Conservation (phyloP, 2,329 filamentous ascomycete species). For the Gaeumannomyces tritici region DNA sequence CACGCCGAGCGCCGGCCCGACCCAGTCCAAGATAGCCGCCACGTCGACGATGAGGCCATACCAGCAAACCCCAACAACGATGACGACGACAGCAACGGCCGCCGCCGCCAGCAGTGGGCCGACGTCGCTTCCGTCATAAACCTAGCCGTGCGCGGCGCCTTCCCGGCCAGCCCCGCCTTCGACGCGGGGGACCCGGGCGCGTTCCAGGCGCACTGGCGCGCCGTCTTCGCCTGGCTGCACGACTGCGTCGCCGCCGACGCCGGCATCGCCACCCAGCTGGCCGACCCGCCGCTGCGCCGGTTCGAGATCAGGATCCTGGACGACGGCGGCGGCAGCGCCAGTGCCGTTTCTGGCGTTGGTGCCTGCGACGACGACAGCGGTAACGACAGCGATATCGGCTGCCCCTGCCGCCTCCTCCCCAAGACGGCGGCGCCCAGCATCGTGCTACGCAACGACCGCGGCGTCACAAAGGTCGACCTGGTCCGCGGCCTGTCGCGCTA, state of each 20-base stretch:
- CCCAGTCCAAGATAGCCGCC: background rate
- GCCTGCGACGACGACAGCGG: background rate
- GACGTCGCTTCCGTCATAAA: background rate
- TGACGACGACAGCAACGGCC: background rate
- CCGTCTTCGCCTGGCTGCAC: background rate
- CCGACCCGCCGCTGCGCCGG: background rate
- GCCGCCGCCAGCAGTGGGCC: background rate
- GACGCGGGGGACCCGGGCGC: background rate
- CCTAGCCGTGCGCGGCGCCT: background rate
- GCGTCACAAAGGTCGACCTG: background rate
- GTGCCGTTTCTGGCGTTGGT: no score
- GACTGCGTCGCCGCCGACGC: background rate
- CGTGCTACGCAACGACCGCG: background rate
- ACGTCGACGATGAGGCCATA: no score
- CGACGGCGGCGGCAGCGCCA: background rate
- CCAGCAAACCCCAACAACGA: no score
- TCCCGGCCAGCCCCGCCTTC: background rate
- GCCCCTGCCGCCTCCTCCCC: background rate
- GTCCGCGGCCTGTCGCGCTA: background rate
- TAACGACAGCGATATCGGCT: background rate
- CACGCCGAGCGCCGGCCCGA: background rate
- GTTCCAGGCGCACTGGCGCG: background rate
- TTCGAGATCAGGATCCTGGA: background rate
- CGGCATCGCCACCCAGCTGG: background rate
- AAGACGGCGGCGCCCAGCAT: background rate